A percentile compares a stretch with the other conserved stretches of the same genome.
phyloP scores from a whole-genome alignment of 2,329 filamentous ascomycete species.

The Penicillium sclerotiorum region DNA sequence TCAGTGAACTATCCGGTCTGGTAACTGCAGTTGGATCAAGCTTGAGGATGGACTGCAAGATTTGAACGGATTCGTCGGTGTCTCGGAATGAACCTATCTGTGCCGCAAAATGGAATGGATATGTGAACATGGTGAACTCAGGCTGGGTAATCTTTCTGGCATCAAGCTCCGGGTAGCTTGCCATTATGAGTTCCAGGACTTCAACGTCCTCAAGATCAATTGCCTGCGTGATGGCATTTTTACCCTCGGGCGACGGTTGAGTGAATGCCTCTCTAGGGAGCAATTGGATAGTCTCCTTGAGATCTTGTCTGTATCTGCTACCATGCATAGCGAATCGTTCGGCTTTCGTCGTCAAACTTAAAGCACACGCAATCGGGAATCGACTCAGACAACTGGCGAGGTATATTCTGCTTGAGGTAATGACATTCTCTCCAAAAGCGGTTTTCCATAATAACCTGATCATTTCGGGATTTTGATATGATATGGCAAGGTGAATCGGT shows the following conservation, averaged over 20 bases:
- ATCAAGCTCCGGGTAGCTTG: neutral
- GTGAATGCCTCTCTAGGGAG: slow-evolving; percentile 1
- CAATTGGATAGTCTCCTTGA: slow-evolving; percentile 1
- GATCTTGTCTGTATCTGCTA: neutral
- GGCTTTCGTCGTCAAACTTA: slow-evolving; percentile 12
- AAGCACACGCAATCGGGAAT: slow-evolving; percentile 10
- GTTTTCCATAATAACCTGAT: slow-evolving; percentile 6
- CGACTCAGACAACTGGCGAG: neutral
- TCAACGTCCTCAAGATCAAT: slow-evolving; percentile 16
- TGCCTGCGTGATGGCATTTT: slow-evolving; percentile 11
- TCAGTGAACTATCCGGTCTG: slow-evolving; percentile 6
- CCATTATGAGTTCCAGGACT: slow-evolving; percentile 6
- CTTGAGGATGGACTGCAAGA: slow-evolving; percentile 4
- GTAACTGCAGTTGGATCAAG: slow-evolving; percentile 11
- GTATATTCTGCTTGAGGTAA: neutral
- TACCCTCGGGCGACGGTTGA: slow-evolving; percentile 9
- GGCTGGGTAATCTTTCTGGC: slow-evolving; percentile 3
- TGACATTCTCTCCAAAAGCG: slow-evolving; percentile 1
- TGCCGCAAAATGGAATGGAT: slow-evolving; percentile 13
- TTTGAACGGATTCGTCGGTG: slow-evolving; percentile 11
- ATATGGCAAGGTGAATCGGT: slow-evolving; percentile 12
- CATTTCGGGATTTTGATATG: slow-evolving; percentile 7
- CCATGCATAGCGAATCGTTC: slow-evolving; percentile 15
- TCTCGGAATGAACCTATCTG: slow-evolving; percentile 11
- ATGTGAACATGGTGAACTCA: slow-evolving; percentile 5